These are phyloP conservation scores for Oryza glumipatula DNA, from an alignment of 176 grass and related monocot species.

Conservation along the genomic window DNA sequence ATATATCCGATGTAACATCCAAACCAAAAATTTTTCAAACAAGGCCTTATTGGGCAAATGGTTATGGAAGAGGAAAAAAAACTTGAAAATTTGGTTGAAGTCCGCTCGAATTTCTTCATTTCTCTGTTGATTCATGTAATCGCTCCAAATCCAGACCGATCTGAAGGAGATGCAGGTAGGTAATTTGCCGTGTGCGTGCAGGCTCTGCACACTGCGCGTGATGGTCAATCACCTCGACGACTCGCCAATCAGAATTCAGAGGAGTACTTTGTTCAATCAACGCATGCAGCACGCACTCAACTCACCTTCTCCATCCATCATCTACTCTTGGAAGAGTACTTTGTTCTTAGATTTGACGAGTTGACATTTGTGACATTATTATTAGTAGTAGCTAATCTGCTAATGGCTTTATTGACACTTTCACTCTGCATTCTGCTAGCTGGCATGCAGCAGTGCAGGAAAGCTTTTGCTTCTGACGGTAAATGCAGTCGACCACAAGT, in stretches of 20 bases:
- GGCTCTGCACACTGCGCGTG: too few relatives aligned
- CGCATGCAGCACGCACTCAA: not conserved
- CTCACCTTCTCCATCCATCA: not conserved
- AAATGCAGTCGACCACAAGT: not conserved
- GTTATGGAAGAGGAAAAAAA: not conserved
- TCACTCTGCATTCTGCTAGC: not conserved
- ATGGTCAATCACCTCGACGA: not conserved
- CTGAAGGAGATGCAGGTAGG: not conserved
- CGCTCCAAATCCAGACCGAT: too few relatives aligned
- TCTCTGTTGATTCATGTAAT: too few relatives aligned
- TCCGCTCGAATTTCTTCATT: too few relatives aligned
- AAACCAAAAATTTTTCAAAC: too few relatives aligned
- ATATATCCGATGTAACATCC: too few relatives aligned
- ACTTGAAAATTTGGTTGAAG: not conserved
- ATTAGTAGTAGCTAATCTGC: not conserved
- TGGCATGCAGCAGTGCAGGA: not conserved
- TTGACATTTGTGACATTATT: too few relatives aligned
- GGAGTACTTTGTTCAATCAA: not conserved
- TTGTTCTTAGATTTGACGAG: not conserved
- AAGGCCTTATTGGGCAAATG: too few relatives aligned
- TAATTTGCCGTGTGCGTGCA: not conserved
- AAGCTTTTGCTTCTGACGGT: not conserved
- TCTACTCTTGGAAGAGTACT: too few relatives aligned
- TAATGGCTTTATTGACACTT: not conserved
- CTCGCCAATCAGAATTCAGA: not conserved